A percentile compares a stretch with the other conserved stretches of the same genome.
Conservation (phyloP, 169 alveolate species). For the Plasmodium coatneyi region DNA sequence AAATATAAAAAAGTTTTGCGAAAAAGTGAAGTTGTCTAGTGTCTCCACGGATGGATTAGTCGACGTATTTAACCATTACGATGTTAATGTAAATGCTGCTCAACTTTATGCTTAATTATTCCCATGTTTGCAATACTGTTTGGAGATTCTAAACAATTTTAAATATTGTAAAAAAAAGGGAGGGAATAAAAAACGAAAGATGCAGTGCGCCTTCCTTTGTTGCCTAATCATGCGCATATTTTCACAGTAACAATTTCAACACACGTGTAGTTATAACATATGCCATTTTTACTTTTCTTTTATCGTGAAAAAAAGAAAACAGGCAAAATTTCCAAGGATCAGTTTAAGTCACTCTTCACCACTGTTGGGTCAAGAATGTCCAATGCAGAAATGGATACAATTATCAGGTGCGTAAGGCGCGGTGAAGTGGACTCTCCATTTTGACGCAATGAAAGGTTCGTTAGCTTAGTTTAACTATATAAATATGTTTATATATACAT, state of each 20-base stretch:
- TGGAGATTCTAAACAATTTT: background rate
- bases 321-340: conserved; percentile 56
- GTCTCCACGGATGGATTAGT: conserved; percentile 23
- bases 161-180: background rate
- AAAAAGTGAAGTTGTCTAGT: background rate
- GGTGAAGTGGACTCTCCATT: background rate
- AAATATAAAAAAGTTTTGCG: conserved; percentile 52
- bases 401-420: conserved; percentile 11
- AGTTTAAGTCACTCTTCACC: conserved; percentile 35
- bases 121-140: background rate
- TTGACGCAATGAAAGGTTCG: background rate
- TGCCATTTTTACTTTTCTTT: background rate
- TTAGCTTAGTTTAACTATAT: background rate
- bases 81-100: conserved; percentile 16
- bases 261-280: background rate
- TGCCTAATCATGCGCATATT: background rate
- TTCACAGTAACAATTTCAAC: background rate
- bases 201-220: background rate
- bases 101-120: background rate
- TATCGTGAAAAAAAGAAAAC: conserved; percentile 23
- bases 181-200: background rate
- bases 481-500: background rate
- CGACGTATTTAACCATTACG: conserved; percentile 40
- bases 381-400: conserved; percentile 33
- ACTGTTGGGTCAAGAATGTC: conserved; percentile 62